Evolutionary conservation across 2,329 filamentous ascomycete genomes (phyloP), one percentile per base, ranked within the genome.

Genomic region (Podosphaera leucotricha): DNA sequence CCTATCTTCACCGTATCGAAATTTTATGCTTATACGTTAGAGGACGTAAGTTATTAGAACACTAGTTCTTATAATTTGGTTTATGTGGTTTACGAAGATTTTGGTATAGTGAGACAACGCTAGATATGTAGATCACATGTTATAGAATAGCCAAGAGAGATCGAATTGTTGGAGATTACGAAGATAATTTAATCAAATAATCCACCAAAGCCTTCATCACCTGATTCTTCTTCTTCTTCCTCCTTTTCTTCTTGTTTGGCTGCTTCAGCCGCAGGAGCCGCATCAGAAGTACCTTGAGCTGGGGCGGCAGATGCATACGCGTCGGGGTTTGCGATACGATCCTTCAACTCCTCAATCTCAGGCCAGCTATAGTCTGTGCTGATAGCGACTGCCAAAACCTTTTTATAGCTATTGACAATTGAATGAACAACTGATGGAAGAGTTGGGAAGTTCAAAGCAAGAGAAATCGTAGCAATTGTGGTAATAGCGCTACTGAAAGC

Each of bases 251-350:
- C 67, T 59, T 74, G 69, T 55, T 71, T 67, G 50, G 68, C 66
- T 44, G 65, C 63, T 44, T 64, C 66, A 44, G 63, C 67, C 50
- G 66, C 69, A 45, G 62, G 64, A 50, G 64, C 66, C 48, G 64
- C 63, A 41, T 65, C 61, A 44, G 66, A 65, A 46, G 73, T 67
- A 47, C 68, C 69, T 46, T 77, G 79, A 52, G 62, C 74, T 47
- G 87, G 84, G 53, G 80, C 84, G 53, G 86, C 70, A 41, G 83
- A 64, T 53, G 87, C 90, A 65, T 95, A 98, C 45, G 84, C 84
- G 45, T 98, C 90, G 56, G 92, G 92, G 77, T 98, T 95, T 68
- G 84, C 84, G 60, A 98, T 94, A 64, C 90, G 85, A 71, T 98
- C 90, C 81, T 98, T 98, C 70, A 98, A 80, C 68, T 93, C 74